Conservation (phyloP, 2,329 filamentous ascomycete genomes). For the Escovopsis weberi region DNA sequence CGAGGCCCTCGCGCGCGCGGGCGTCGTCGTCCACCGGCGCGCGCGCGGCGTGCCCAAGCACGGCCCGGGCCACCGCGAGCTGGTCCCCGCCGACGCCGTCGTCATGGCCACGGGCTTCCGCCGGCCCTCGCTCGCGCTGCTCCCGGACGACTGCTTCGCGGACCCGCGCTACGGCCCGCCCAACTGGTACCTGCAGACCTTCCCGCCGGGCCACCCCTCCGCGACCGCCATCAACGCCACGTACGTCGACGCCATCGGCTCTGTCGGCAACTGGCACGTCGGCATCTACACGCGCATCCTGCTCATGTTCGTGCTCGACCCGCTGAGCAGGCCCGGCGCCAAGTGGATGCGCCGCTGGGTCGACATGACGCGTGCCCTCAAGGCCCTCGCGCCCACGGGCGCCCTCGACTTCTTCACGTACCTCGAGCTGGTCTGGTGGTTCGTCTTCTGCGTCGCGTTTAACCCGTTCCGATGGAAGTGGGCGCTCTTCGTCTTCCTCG, state of each 20-base stretch:
- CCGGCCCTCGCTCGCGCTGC: slow-evolving; percentile 56
- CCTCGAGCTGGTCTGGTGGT: slow-evolving; percentile 74
- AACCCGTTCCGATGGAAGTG: slow-evolving; percentile 90
- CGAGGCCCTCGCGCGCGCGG: slow-evolving; percentile 44
- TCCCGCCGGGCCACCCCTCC: slow-evolving; percentile 58
- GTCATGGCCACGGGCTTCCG: slow-evolving; percentile 77
- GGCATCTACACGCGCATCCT: slow-evolving; percentile 79
- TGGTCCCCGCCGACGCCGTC: slow-evolving; percentile 59
- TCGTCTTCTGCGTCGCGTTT: slow-evolving; percentile 59
- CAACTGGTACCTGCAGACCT: slow-evolving; percentile 81
- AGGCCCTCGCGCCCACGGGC: slow-evolving; percentile 56
- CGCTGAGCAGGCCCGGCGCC: slow-evolving; percentile 54
- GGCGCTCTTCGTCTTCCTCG: slow-evolving; percentile 70
- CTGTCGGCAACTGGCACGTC: slow-evolving; percentile 78
- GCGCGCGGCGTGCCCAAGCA: slow-evolving; percentile 57
- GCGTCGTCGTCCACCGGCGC: slow-evolving; percentile 57
- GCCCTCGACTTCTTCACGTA: slow-evolving; percentile 89
- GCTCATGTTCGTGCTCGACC: slow-evolving; percentile 75
- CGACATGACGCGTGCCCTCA: slow-evolving; percentile 63
- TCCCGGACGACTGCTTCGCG: slow-evolving; percentile 58
- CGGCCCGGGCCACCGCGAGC: slow-evolving; percentile 54
- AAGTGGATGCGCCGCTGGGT: slow-evolving; percentile 79
- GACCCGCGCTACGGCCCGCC: slow-evolving; percentile 57
- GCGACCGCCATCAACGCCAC: slow-evolving; percentile 74
- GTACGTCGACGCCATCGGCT: slow-evolving; percentile 66